Evolutionary conservation across 2,329 filamentous ascomycete species (phyloP).

Genomic region (Madurella mycetomatis): DNA sequence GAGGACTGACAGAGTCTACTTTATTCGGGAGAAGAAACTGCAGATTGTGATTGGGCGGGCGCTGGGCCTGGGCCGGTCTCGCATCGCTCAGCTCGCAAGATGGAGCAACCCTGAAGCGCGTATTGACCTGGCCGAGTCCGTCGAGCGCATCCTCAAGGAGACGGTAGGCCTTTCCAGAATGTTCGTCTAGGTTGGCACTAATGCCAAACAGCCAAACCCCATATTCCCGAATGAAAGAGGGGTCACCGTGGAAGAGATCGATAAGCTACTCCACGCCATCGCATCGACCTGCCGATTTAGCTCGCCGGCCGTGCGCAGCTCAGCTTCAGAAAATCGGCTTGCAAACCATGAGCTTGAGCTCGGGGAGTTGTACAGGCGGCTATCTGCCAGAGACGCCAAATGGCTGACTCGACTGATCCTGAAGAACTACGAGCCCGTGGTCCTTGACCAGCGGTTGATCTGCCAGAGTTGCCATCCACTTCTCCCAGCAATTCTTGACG

Average conservation of each 20-base stretch:
- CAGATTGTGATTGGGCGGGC: conserved; percentile 63
- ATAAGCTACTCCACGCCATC: conserved; percentile 58
- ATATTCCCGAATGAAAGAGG: conserved; percentile 29
- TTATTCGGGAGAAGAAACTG: conserved; percentile 57
- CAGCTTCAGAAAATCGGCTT: conserved; percentile 25
- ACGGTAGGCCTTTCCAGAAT: conserved; percentile 45
- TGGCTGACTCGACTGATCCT: conserved; percentile 81
- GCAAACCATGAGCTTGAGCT: conserved; percentile 43
- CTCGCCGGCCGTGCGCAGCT: conserved; percentile 53
- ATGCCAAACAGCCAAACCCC: conserved; percentile 44
- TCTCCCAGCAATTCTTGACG: conserved; percentile 63
- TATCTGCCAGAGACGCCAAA: conserved; percentile 69
- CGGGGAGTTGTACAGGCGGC: conserved; percentile 51
- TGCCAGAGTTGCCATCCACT: conserved; percentile 62
- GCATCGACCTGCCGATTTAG: conserved; percentile 69
- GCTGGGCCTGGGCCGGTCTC: conserved; percentile 59
- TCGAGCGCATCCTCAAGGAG: conserved; percentile 58
- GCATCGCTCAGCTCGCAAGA: conserved; percentile 56
- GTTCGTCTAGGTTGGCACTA: conserved; percentile 10
- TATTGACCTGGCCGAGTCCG: conserved; percentile 66
- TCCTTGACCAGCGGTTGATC: conserved; percentile 53
- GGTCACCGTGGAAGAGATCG: conserved; percentile 69
- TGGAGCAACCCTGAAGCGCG: conserved; percentile 56
- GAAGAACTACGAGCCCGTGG: conserved; percentile 67
- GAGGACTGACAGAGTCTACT: conserved; percentile 73